Evolutionary conservation across 768 basidiomycete species (phyloP).

Genomic region (Amyloporia xantha): DNA sequence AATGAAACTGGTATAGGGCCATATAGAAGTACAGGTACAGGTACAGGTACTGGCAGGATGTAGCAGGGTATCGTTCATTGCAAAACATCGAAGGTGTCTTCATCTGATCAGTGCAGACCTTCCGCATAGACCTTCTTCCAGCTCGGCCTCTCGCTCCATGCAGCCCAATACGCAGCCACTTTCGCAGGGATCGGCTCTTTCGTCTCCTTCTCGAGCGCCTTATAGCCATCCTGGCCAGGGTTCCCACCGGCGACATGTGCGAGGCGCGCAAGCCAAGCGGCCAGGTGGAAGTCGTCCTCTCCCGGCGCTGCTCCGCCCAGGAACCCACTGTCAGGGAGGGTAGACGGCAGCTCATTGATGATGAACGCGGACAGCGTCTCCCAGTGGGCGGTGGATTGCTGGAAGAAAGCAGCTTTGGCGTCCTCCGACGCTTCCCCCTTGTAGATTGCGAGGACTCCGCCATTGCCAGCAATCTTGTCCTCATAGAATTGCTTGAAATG

Average conservation of each 20-base stretch:
- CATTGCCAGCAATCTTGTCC: slow-evolving; percentile 34
- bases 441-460: slow-evolving; percentile 35
- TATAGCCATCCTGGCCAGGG: slow-evolving; percentile 30
- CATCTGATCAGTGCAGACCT: slow-evolving; percentile 40
- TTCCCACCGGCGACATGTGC: slow-evolving; percentile 32
- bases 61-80: too few species aligned
- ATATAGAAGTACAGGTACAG: too few species aligned
- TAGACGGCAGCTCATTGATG: slow-evolving; percentile 31
- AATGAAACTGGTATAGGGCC: too few species aligned
- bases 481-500: slow-evolving; percentile 39
- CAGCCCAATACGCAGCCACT: slow-evolving; percentile 35
- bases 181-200: slow-evolving; percentile 31
- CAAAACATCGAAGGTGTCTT: too few species aligned
- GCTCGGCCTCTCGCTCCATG: slow-evolving; percentile 40
- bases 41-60: too few species aligned
- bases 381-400: slow-evolving; percentile 33
- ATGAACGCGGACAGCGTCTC: slow-evolving; percentile 31
- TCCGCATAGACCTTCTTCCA: slow-evolving; percentile 32
- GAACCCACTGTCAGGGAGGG: slow-evolving; percentile 39
- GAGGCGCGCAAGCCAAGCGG: slow-evolving; percentile 45
- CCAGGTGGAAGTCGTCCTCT: slow-evolving; percentile 52
- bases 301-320: slow-evolving; percentile 40
- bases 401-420: slow-evolving; percentile 34
- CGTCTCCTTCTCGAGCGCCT: slow-evolving; percentile 34
- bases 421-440: slow-evolving; percentile 30